phyloP scores from a whole-genome alignment of 768 basidiomycete species.

The Boletus eberwhitei region DNA sequence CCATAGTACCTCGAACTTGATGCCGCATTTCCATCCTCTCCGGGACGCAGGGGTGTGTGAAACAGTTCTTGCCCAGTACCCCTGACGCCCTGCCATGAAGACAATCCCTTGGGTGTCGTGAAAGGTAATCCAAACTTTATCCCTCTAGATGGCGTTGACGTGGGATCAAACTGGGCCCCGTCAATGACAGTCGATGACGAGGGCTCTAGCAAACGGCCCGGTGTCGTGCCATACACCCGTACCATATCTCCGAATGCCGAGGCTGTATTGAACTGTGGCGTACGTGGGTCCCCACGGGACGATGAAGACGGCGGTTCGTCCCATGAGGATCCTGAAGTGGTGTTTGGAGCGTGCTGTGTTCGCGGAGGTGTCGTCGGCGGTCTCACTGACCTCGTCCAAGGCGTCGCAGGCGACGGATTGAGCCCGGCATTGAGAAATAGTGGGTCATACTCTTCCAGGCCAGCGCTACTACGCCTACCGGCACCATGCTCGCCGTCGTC shows the following conservation, averaged over 20 bases:
- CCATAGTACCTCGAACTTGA: conserved; percentile 5
- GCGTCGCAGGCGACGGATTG: conserved; percentile 53
- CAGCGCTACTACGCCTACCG: conserved; percentile 3
- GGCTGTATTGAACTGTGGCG: conserved; percentile 42
- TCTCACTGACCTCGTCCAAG: conserved; percentile 41
- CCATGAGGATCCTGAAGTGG: conserved; percentile 41
- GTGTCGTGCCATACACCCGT: conserved; percentile 38
- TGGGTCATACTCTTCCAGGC: conserved; percentile 45
- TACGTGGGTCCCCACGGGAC: conserved; percentile 51
- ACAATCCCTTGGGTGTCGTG: conserved; percentile 52
- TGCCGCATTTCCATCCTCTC: conserved; percentile 17
- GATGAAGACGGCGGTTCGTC: conserved; percentile 41
- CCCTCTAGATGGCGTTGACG: conserved; percentile 78
- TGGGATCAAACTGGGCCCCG: conserved; percentile 69
- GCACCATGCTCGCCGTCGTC: conserved; percentile 40
- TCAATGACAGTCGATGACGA: conserved; percentile 32
- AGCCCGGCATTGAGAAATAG: conserved; percentile 54
- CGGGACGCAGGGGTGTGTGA: conserved; percentile 50
- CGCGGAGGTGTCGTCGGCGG: conserved; percentile 51
- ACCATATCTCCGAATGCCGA: conserved; percentile 34
- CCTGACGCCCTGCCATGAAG: conserved; percentile 19
- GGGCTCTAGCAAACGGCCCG: conserved; percentile 36
- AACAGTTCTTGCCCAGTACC: conserved; percentile 43
- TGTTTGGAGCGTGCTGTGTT: conserved; percentile 25
- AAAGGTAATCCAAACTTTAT: conserved; percentile 59